Evolutionary conservation across 371 early-diverging fungal species (phyloP).

Genomic region (Apophysomyces trapeziformis): DNA sequence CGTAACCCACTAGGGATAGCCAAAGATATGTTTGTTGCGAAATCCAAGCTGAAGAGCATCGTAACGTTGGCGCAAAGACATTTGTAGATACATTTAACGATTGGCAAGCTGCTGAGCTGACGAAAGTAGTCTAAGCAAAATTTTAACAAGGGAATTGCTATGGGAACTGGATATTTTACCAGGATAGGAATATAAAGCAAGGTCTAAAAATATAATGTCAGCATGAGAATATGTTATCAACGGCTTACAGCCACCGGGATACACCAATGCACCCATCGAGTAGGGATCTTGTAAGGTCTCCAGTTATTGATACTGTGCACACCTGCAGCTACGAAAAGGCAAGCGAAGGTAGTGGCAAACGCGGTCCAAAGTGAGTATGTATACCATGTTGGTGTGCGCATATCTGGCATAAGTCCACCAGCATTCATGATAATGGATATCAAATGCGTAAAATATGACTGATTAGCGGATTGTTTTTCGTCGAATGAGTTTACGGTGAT

Average conservation of each 20-base stretch:
- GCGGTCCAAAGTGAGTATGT: slow-evolving; percentile 54
- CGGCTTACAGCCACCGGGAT: slow-evolving; percentile 60
- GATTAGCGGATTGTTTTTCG: slow-evolving; percentile 13
- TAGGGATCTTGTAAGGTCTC: slow-evolving; percentile 48
- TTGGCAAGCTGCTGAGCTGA: slow-evolving; percentile 65
- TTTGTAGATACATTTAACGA: slow-evolving; percentile 48
- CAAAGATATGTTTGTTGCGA: slow-evolving; percentile 63
- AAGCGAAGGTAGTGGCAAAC: slow-evolving; percentile 33
- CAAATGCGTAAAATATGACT: slow-evolving; percentile 26
- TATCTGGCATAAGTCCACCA: slow-evolving; percentile 54
- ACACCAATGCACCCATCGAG: slow-evolving; percentile 63
- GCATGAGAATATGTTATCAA: neutral
- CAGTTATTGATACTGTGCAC: slow-evolving; percentile 45
- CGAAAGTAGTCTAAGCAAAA: slow-evolving; percentile 56
- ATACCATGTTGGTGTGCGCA: slow-evolving; percentile 57
- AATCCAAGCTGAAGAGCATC: slow-evolving; percentile 53
- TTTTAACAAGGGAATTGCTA: neutral
- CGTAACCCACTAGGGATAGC: slow-evolving; percentile 64
- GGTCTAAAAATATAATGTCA: slow-evolving; percentile 26
- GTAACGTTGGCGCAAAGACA: slow-evolving; percentile 46
- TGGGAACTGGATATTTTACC: slow-evolving; percentile 21
- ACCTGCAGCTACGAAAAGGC: slow-evolving; percentile 33
- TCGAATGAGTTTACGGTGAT: slow-evolving; percentile 43
- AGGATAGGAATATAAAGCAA: slow-evolving; percentile 52
- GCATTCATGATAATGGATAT: slow-evolving; percentile 43